A percentile compares a stretch with the other conserved stretches of the same genome.
These are phyloP conservation scores for Camellia lanceoleosa DNA, from an alignment of 148 eudicot genomes.

Conservation along the genomic window DNA sequence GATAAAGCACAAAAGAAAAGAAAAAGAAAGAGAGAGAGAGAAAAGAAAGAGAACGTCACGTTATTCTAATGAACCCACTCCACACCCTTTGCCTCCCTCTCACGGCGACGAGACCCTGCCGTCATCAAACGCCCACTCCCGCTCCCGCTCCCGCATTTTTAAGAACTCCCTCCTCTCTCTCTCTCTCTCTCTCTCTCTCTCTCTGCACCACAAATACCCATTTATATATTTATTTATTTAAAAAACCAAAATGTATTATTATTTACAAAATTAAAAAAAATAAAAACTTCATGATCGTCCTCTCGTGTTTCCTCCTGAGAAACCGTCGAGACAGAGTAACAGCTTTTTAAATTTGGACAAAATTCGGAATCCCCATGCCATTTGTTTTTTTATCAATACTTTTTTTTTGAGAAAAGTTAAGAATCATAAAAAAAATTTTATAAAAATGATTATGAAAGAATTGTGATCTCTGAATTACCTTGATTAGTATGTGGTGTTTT, in stretches of 20 bases:
- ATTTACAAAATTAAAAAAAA: neutral
- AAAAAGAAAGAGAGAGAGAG: neutral
- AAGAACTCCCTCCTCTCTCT: too few relatives aligned
- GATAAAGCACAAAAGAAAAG: neutral
- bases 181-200: too few relatives aligned
- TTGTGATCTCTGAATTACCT: too few relatives aligned
- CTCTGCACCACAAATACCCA: neutral
- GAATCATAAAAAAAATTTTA: too few relatives aligned
- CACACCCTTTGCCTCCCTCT: neutral
- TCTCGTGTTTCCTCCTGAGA: constrained; percentile 18
- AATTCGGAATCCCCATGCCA: neutral
- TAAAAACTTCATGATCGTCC: neutral
- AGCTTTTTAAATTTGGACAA: neutral
- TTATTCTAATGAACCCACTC: constrained; percentile 26
- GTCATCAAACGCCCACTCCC: neutral
- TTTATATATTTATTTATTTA: neutral
- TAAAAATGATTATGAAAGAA: too few relatives aligned
- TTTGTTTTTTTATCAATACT: too few relatives aligned
- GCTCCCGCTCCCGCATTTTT: neutral
- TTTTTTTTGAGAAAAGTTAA: too few relatives aligned
- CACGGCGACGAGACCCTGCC: constrained; percentile 33
- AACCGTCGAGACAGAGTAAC: constrained; percentile 13
- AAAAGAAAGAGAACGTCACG: constrained; percentile 23
- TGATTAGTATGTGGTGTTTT: too few relatives aligned
- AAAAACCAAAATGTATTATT: neutral